Base-by-base conservation (phyloP, 768 basidiomycete genomes). In the Tephrocybe sp. region DNA sequence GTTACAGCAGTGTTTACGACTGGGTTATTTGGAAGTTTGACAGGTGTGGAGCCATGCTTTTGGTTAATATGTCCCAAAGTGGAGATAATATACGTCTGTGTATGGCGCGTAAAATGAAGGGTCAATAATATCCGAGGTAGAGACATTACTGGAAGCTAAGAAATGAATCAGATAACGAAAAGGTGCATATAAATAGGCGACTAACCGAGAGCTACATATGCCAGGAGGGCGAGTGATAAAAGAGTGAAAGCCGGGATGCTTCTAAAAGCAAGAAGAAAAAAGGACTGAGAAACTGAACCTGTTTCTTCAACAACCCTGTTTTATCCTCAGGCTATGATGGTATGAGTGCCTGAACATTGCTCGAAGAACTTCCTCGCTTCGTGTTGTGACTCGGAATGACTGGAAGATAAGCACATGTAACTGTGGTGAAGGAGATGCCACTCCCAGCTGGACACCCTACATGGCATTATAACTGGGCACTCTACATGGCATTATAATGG, bases 71-170 rank as follows among this genome's bases (percentile, higher is more conserved):
- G 55, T 9, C 47, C 31, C n/a, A 58, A 63, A 2, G 72, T 73
- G 20, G 65, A 63, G 5, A 50, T 65, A 52, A 76, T 76, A 38
- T 62, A 63, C 5, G 48, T 76, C 70, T 4, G 74, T 74, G 13
- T 54, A 39, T 3, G 68, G 65, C 1, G 56, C 60, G 34, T 57
- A 53, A 12, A 67, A 44, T 2, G 57, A 47, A 45, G 53, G 55
- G 14, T 54, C 65, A n/a, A 66, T 66, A n/a, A 63, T 64, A 4
- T 64, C 60, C 30, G 65, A 47, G 2, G 60, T 60, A 20, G 49
- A 59, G 42, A 33, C 11, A 59, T 60, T 38, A 60, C 58, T 55
- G 61, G 62, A 32, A 13, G 41, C 52, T 48, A n/a, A n/a, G n/a
- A n/a, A 23, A 35, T 40, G 20, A 35, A n/a, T 48, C 39, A 26